phyloP scores from a whole-genome alignment of 1,139 yeast species.

The Geotrichum cucujoidarum region DNA sequence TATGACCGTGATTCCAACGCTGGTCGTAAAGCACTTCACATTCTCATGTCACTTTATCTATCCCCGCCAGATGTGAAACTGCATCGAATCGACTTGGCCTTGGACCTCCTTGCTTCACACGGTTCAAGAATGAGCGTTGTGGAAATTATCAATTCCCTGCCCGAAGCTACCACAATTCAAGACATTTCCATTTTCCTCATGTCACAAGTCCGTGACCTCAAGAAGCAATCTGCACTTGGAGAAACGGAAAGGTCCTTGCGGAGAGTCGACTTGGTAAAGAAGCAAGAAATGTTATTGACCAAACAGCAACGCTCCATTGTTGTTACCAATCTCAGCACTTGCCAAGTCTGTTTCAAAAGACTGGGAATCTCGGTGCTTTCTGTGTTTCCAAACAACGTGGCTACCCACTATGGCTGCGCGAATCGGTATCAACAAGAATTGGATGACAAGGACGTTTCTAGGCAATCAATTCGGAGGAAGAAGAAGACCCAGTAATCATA shows the following conservation, averaged over 20 bases:
- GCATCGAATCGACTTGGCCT: constrained; percentile 38
- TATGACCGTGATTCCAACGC: constrained; percentile 40
- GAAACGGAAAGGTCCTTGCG: constrained; percentile 35
- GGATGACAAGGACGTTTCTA: constrained; percentile 19
- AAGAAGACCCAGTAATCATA: neutral
- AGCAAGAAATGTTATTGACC: constrained; percentile 39
- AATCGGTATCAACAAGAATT: constrained; percentile 25
- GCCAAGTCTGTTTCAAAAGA: constrained; percentile 56
- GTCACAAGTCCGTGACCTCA: constrained; percentile 43
- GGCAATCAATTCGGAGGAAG: neutral
- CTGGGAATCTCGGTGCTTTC: constrained; percentile 62
- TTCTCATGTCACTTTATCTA: constrained; percentile 37
- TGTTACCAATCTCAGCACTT: constrained; percentile 43
- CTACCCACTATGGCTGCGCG: constrained; percentile 69
- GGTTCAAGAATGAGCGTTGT: constrained; percentile 53
- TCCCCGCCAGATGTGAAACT: constrained; percentile 27
- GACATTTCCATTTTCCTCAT: constrained; percentile 46
- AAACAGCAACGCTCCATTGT: constrained; percentile 39
- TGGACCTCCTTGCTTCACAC: constrained; percentile 45
- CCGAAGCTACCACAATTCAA: constrained; percentile 45
- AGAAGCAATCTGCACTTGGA: constrained; percentile 27
- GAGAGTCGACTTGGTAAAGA: constrained; percentile 39
- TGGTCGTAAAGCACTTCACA: constrained; percentile 40
- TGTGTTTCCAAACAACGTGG: constrained; percentile 46
- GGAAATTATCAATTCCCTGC: constrained; percentile 49